Percentiles rank a stretch among this genome's conserved stretches.
These are phyloP conservation scores for Nepenthes gracilis DNA, from an alignment of 148 eudicot species.

Conservation along the genomic window DNA sequence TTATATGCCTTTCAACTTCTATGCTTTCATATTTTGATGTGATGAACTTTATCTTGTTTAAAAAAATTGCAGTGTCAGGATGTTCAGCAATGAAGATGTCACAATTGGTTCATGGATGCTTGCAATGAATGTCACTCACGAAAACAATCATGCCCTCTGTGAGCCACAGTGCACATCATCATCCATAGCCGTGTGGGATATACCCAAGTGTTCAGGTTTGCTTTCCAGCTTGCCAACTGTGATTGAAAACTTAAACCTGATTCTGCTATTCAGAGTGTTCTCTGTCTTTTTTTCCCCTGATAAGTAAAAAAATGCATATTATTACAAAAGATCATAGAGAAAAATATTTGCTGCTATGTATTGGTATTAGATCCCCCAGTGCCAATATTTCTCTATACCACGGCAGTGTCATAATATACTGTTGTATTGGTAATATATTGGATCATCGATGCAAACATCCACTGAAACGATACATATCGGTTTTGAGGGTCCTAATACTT, in stretches of 20 bases:
- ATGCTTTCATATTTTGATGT: not conserved
- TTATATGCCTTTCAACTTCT: not conserved
- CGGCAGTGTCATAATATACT: too few species aligned
- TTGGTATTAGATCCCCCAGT: too few species aligned
- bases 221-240: too few species aligned
- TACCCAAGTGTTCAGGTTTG: conserved; percentile 93
- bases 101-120: conserved; percentile 98
- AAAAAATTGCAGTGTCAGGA: conserved; percentile 58
- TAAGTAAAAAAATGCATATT: not conserved
- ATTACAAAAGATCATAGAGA: too few species aligned
- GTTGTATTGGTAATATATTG: too few species aligned
- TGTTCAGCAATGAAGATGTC: conserved; percentile 97
- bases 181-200: conserved; percentile 96
- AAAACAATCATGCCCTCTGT: conserved; percentile 61
- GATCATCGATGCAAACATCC: too few species aligned
- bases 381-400: too few species aligned
- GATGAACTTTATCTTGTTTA: conserved; percentile 8
- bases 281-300: not conserved
- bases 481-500: too few species aligned
- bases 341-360: too few species aligned
- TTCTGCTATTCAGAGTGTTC: not conserved
- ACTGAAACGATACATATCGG: too few species aligned
- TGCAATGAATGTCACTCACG: conserved; percentile 95
- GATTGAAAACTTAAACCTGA: not conserved
- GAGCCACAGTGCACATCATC: conserved; percentile 55